Evolutionary conservation across 2,329 filamentous ascomycete genomes (phyloP).

Genomic region (Colletotrichum theobromicola): DNA sequence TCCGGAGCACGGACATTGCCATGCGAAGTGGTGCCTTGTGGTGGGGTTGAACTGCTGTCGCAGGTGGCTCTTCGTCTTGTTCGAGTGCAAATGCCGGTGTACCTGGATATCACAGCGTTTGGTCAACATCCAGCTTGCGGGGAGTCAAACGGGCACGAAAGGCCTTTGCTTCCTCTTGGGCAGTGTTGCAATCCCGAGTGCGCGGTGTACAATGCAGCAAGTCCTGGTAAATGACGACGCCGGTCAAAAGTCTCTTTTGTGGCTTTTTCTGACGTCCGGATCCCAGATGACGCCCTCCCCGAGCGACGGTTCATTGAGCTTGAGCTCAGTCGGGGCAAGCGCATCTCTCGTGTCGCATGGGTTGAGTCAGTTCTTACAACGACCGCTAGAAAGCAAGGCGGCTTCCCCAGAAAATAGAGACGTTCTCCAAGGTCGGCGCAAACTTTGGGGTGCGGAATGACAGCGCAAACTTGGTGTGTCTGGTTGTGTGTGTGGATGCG

Average conservation of each 20-base stretch:
- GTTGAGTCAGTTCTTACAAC: background rate
- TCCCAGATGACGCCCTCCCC: background rate
- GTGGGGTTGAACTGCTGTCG: background rate
- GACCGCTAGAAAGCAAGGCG: background rate
- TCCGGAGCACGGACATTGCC: background rate
- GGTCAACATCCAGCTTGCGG: background rate
- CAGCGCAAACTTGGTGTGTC: background rate
- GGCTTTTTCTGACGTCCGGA: background rate
- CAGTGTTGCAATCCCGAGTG: background rate
- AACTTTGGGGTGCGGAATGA: background rate
- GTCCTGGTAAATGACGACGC: background rate
- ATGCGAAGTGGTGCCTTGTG: background rate
- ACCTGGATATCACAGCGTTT: background rate
- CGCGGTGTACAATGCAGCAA: background rate
- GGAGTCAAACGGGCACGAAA: background rate
- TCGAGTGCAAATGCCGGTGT: background rate
- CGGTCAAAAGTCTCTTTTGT: background rate
- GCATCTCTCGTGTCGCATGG: background rate
- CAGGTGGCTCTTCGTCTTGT: background rate
- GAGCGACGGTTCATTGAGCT: background rate
- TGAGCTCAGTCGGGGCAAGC: conserved; percentile 6
- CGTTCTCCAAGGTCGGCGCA: background rate
- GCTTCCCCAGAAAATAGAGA: background rate
- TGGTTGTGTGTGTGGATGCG: background rate
- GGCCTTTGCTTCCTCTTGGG: background rate